Conservation (phyloP, 1,284 basidiomycete genomes). For the Rugosomyces carneus region DNA sequence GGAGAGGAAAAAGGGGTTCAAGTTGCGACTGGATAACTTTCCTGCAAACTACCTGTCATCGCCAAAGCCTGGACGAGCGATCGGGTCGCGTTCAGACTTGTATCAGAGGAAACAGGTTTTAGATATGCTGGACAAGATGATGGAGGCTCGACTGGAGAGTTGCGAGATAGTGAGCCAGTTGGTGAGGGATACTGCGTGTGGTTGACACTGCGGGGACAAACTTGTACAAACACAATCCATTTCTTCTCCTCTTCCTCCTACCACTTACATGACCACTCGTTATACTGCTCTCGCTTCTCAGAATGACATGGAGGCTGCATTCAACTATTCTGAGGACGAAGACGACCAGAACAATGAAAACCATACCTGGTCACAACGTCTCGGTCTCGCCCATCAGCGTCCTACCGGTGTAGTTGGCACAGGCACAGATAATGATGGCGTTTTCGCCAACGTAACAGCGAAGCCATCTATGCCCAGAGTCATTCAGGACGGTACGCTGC, state of each 20-base stretch:
- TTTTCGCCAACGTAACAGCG: slow-evolving; percentile 94
- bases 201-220: slow-evolving; percentile 2
- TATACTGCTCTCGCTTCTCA: slow-evolving; percentile 63
- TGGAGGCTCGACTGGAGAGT: slow-evolving; percentile 69
- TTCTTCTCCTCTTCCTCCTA: slow-evolving; percentile 7
- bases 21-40: slow-evolving; percentile 25
- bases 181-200: slow-evolving; percentile 40
- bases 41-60: background rate
- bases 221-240: slow-evolving; percentile 9
- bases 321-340: slow-evolving; percentile 68
- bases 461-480: slow-evolving; percentile 67
- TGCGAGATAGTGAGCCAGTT: slow-evolving; percentile 59
- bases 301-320: slow-evolving; percentile 65
- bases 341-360: slow-evolving; percentile 34
- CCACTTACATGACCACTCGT: slow-evolving; percentile 48
- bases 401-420: slow-evolving; percentile 56
- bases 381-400: slow-evolving; percentile 45
- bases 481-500: slow-evolving; percentile 54
- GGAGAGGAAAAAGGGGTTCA: slow-evolving; percentile 35
- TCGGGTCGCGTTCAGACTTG: slow-evolving; percentile 12
- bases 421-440: slow-evolving; percentile 83
- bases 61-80: slow-evolving; percentile 6
- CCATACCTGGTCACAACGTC: slow-evolving; percentile 37
- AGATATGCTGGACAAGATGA: slow-evolving; percentile 63
- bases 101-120: slow-evolving; percentile 43